Base-by-base conservation (phyloP, 768 basidiomycete genomes). In the Russula compacta region DNA sequence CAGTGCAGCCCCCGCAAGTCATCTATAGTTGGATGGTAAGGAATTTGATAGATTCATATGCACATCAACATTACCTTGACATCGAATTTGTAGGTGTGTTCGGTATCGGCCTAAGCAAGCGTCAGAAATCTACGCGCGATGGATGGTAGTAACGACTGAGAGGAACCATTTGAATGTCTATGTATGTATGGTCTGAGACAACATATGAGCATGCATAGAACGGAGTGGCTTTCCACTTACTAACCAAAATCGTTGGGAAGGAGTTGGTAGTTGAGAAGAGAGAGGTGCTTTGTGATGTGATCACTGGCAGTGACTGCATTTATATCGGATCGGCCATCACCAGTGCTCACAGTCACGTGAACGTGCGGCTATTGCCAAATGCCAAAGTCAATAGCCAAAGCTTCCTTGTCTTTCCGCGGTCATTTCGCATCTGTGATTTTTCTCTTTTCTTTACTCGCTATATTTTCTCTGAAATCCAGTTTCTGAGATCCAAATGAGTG, bases 1-100 rank as follows among this genome's bases (percentile, higher is more conserved):
- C 85, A 35, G 91, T 92, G 76, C 92, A 95, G 32, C 92, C 92
- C 33, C 72, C 69, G 76, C 92, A 95, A 42, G 87, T 83, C 91
- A 94, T 94, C 91, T 92, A n/a, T 24, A 12, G 10, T 35, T 42
- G 10, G 17, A 63, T 40, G 52, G 8, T 36, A 29, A 32, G 7
- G 46, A 35, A 35, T 32, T 46, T 46, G 14, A 36, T 2, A n/a
- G 12, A 29, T 15, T 2, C 29, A 40, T 19, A 9, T 3, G 24
- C 14, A 24, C 63, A 14, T 43, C 36, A 48, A 48, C 9, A 57
- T 53, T 53, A 88, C 90, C 84, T 90, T 90, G 73, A 93, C 91
- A 67, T 91, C 79, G 70, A 91, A 92, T 72, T 85, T 80, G 76
- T 92, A 93, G 9, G 68, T 70, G 58, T 79, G 83, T 63, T 73